Conservation (phyloP, 1,284 basidiomycete species). For the Rhodotorula sp. region DNA sequence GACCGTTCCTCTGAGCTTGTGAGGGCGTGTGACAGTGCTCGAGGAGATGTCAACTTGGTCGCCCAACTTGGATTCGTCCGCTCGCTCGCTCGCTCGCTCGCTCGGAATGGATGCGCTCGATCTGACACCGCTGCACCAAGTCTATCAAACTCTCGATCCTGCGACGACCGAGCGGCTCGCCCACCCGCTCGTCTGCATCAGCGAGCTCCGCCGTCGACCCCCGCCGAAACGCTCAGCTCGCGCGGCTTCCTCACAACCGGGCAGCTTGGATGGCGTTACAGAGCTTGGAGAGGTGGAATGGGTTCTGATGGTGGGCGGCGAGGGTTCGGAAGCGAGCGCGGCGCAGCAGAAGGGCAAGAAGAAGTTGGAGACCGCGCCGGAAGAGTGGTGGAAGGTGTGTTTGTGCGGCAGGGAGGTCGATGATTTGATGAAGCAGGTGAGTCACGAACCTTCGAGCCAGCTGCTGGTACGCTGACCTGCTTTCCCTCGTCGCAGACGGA, state of each 20-base stretch:
- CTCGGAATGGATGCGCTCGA: neutral
- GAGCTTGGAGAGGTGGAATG: constrained; percentile 8
- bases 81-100: no score
- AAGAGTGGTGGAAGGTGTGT: constrained; percentile 10
- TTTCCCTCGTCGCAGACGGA: neutral
- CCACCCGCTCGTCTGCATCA: constrained; percentile 10
- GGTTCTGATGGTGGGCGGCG: neutral
- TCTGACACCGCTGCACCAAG: neutral
- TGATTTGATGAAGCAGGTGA: neutral
- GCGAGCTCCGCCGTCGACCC: neutral
- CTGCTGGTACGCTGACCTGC: neutral
- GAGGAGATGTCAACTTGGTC: no score
- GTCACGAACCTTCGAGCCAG: accelerated
- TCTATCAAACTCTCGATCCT: neutral
- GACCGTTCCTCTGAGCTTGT: no score
- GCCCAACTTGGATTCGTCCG: no score
- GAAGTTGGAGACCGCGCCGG: neutral
- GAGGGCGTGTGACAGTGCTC: no score
- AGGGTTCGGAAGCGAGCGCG: no score
- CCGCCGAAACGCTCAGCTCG: neutral
- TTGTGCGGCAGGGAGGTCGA: neutral
- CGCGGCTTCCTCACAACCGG: neutral
- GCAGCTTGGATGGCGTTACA: no score
- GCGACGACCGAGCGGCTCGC: neutral
- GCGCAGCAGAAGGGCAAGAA: neutral